phyloP scores from a whole-genome alignment of 1,284 basidiomycete species.

The Cryptococcus sp. region DNA sequence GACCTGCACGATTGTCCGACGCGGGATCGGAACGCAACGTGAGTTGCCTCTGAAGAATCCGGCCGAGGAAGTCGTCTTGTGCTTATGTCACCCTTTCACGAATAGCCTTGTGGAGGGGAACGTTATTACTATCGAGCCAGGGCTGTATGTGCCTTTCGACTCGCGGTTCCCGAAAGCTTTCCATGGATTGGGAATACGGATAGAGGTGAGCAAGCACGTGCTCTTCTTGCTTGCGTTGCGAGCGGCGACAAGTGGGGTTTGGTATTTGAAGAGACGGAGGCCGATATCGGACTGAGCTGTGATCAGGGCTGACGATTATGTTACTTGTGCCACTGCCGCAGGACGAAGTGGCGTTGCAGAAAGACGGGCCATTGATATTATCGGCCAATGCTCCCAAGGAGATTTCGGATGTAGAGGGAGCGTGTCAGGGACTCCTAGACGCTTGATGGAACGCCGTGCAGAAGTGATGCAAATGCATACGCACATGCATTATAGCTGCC shows the following conservation, averaged over 20 bases:
- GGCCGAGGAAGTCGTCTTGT: too few species aligned
- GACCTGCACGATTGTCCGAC: constrained; percentile 58
- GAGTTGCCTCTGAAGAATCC: constrained; percentile 14
- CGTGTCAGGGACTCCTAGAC: constrained; percentile 71
- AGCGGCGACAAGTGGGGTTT: too few species aligned
- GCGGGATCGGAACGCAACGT: constrained; percentile 49
- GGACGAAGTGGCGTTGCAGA: constrained; percentile 81
- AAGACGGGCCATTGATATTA: constrained; percentile 68
- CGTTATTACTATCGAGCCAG: constrained; percentile 71
- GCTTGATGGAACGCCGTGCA: not conserved
- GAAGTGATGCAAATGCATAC: too few species aligned
- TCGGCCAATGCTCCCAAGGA: constrained; percentile 84
- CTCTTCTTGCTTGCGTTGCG: too few species aligned
- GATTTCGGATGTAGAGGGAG: constrained; percentile 81
- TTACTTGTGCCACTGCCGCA: constrained; percentile 37
- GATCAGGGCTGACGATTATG: not conserved
- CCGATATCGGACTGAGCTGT: not conserved
- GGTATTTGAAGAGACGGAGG: not conserved
- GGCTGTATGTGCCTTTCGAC: constrained; percentile 73
- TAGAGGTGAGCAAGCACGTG: constrained; percentile 63
- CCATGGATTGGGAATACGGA: constrained; percentile 84
- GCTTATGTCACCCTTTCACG: not conserved
- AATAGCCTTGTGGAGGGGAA: constrained; percentile 70
- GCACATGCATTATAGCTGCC: too few species aligned
- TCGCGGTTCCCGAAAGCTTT: constrained; percentile 77